A percentile compares a stretch with the other conserved stretches of the same genome.
Evolutionary conservation across 1,139 yeast genomes (phyloP).

Genomic region (Pichia terricola): DNA sequence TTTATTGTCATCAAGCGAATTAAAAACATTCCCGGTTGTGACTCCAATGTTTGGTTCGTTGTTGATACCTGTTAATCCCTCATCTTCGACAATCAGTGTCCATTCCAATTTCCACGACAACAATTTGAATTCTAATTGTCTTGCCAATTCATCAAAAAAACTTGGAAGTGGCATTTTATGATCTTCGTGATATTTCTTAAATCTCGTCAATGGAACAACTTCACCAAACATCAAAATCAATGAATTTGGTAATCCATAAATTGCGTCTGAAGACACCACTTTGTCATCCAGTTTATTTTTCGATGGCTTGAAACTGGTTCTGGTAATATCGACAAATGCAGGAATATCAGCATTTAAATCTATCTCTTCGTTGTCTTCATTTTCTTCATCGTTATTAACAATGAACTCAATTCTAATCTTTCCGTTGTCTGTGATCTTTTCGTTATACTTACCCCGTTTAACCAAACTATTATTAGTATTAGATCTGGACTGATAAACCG

Average conservation of each 20-base stretch:
- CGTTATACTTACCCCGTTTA: constrained; percentile 28
- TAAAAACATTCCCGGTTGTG: not conserved
- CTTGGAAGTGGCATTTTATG: constrained; percentile 30
- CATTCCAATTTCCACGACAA: constrained; percentile 62
- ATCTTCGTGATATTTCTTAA: constrained; percentile 43
- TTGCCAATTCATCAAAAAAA: constrained; percentile 37
- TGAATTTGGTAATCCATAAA: constrained; percentile 80
- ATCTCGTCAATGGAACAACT: constrained; percentile 54
- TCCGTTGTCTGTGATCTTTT: constrained; percentile 32
- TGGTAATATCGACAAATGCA: constrained; percentile 30
- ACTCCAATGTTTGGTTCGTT: not conserved
- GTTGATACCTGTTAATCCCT: constrained; percentile 23
- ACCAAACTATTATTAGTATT: too few relatives aligned
- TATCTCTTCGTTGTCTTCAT: constrained; percentile 1
- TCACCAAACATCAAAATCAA: constrained; percentile 62
- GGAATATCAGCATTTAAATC: constrained; percentile 19
- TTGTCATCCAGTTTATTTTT: constrained; percentile 33
- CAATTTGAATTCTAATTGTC: constrained; percentile 42
- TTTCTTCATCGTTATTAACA: constrained; percentile 24
- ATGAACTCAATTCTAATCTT: constrained; percentile 40
- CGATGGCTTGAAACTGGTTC: constrained; percentile 27
- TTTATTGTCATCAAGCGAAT: constrained; percentile 9
- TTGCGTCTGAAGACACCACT: constrained; percentile 66
- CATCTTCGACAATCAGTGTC: constrained; percentile 30
- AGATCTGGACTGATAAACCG: constrained; percentile 1